Percentiles rank a stretch among this genome's conserved stretches.
phyloP scores from a whole-genome alignment of 2,329 filamentous ascomycete genomes.

The Apiospora marii region DNA sequence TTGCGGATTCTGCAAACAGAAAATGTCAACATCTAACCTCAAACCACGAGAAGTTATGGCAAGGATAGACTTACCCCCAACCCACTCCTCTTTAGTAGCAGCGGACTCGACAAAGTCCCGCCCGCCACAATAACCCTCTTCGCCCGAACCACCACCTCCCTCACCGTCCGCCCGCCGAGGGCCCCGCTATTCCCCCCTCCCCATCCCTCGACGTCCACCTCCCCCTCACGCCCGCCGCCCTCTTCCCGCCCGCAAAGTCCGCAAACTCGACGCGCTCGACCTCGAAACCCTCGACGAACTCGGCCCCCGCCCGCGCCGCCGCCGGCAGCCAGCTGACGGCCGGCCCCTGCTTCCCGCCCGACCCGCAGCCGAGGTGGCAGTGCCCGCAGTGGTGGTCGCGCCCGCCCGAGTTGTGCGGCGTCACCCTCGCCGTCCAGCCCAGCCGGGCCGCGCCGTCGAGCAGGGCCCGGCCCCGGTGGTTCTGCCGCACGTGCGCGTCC shows the following conservation, averaged over 20 bases:
- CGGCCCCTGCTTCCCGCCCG: constrained; percentile 72
- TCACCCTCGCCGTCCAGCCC: constrained; percentile 67
- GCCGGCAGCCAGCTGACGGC: constrained; percentile 73
- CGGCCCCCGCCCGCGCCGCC: constrained; percentile 69
- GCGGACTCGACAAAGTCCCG: constrained; percentile 77
- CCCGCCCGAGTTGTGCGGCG: constrained; percentile 74
- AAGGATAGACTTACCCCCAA: constrained; percentile 59
- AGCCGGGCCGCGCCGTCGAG: constrained; percentile 72
- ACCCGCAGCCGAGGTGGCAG: constrained; percentile 52
- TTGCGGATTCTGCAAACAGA: constrained; percentile 66
- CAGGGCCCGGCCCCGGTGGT: constrained; percentile 66
- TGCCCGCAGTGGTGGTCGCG: constrained; percentile 67
- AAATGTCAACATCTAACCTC: background rate
- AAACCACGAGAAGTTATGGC: background rate
- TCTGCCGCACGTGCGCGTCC: constrained; percentile 61
- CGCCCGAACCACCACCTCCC: constrained; percentile 75
- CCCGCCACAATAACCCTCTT: constrained; percentile 78
- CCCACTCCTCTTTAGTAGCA: constrained; percentile 78
- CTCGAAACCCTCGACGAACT: constrained; percentile 73
- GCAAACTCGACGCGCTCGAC: constrained; percentile 67
- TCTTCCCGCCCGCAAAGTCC: constrained; percentile 50
- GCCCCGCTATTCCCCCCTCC: constrained; percentile 62
- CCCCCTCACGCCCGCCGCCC: constrained; percentile 26
- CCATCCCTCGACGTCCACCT: constrained; percentile 66
- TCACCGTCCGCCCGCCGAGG: constrained; percentile 53